These are phyloP conservation scores for Liriodendron chinense DNA, from an alignment of 164 flowering plant genomes.

Conservation along the genomic window DNA sequence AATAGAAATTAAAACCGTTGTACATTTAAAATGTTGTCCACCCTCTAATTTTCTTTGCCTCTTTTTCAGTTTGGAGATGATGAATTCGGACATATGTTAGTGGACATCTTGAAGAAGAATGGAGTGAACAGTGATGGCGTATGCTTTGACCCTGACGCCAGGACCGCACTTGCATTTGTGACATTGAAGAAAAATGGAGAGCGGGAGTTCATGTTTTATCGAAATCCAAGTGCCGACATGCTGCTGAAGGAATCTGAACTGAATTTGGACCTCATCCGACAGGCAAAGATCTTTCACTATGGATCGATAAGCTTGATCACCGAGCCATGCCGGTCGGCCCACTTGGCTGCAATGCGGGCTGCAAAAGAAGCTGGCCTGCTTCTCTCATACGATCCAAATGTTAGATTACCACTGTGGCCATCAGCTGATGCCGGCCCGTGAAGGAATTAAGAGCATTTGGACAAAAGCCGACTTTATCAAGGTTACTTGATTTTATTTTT, in stretches of 20 bases:
- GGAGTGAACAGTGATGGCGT: slow-evolving; percentile 53
- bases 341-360: slow-evolving; percentile 68
- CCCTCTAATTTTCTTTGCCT: too few species aligned
- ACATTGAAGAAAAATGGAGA: slow-evolving; percentile 53
- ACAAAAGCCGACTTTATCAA: slow-evolving; percentile 64
- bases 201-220: slow-evolving; percentile 73
- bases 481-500: slow-evolving; percentile 18
- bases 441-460: slow-evolving; percentile 76
- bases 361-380: slow-evolving; percentile 58
- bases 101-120: slow-evolving; percentile 45
- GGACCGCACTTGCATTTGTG: slow-evolving; percentile 76
- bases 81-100: slow-evolving; percentile 75
- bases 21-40: neutral
- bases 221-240: slow-evolving; percentile 82
- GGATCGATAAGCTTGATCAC: slow-evolving; percentile 77
- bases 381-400: slow-evolving; percentile 79
- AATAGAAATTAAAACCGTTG: neutral
- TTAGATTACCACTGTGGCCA: slow-evolving; percentile 73
- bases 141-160: slow-evolving; percentile 47
- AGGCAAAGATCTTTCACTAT: slow-evolving; percentile 61
- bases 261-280: slow-evolving; percentile 41
- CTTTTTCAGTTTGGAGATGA: slow-evolving; percentile 55
- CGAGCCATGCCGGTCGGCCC: slow-evolving; percentile 76
- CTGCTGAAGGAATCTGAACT: slow-evolving; percentile 54
- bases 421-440: slow-evolving; percentile 53